Base-by-base conservation (phyloP, 805 yeast species). In the Candida andamanensis region DNA sequence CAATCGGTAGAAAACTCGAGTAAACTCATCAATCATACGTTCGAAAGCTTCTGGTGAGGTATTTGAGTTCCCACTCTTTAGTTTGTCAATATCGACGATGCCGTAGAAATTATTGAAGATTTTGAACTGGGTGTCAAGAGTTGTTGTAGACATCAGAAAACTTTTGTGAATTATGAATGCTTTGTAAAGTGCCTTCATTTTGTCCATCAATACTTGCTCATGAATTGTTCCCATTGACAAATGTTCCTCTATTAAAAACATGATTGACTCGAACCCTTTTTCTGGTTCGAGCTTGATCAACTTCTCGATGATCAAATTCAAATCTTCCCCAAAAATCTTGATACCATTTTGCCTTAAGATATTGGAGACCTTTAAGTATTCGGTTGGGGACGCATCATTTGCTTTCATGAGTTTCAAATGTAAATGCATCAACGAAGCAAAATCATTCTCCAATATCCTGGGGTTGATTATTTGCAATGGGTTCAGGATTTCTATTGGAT, bases 161-260 rank as follows among this genome's bases (percentile, higher is more conserved):
- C 44, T 26, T 17, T 33, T 37, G 22, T 52, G 47, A 15, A 45
- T 32, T 9, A 58, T 43, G 17, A 47, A 46, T n/a, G 56, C 30
- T 34, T 51, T 50, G 46, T 58, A 61, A 28, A 60, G 30, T 28
- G 45, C 45, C 28, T 51, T 54, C 8, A 57, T 27, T 13, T 42
- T 44, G 14, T 51, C 38, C 42, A 30, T 32, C 7, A 46, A 30
- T 24, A 40, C 39, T 10, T 44, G 41, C 32, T 60, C 63, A 6
- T 48, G 48, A 49, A 58, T 50, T 39, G 52, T 60, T 5, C 58
- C 62, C 9, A 46, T 19, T 9, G 57, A 54, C 28, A 63, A 44
- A 36, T 52, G 42, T n/a, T 47, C 39, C 39, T 63, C 68, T 33
- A 57, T 48, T 14, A 45, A 36, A 5, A 33, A 27, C 5, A 63